These are phyloP conservation scores for Cystobasidium tubakii DNA, from an alignment of 768 basidiomycete species.

Conservation along the genomic window DNA sequence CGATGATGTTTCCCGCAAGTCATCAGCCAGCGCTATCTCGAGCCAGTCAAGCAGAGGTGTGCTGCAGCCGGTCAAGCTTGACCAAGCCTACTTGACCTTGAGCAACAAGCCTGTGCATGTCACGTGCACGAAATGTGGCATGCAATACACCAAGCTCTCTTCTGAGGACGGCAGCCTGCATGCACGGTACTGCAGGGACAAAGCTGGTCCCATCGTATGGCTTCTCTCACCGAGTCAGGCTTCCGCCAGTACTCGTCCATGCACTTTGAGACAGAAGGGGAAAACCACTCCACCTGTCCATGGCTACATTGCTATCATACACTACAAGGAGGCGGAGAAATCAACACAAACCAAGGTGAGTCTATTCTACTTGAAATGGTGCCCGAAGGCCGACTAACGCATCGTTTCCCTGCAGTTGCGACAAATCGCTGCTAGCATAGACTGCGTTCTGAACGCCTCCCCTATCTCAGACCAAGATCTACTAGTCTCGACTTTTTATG, in stretches of 20 bases:
- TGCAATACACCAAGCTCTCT: constrained; percentile 14
- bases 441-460: not conserved
- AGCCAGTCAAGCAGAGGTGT: not conserved
- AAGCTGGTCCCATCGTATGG: not conserved
- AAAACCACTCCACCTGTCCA: not conserved
- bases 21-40: no score
- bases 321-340: not conserved
- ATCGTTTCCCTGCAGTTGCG: not conserved
- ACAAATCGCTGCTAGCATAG: not conserved
- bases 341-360: not conserved
- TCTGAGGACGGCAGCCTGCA: constrained; percentile 22
- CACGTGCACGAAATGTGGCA: constrained; percentile 24
- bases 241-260: not conserved
- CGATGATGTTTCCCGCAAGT: no score
- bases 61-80: not conserved
- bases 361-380: not conserved
- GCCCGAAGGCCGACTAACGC: not conserved
- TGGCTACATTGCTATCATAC: not conserved
- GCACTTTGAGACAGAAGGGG: not conserved
- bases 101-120: not conserved
- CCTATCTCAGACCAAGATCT: not conserved
- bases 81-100: constrained; percentile 5
- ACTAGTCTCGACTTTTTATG: not conserved
- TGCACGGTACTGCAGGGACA: constrained; percentile 13
- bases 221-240: not conserved